phyloP scores from a whole-genome alignment of 345 rosid genomes.

The Linum lewisii region DNA sequence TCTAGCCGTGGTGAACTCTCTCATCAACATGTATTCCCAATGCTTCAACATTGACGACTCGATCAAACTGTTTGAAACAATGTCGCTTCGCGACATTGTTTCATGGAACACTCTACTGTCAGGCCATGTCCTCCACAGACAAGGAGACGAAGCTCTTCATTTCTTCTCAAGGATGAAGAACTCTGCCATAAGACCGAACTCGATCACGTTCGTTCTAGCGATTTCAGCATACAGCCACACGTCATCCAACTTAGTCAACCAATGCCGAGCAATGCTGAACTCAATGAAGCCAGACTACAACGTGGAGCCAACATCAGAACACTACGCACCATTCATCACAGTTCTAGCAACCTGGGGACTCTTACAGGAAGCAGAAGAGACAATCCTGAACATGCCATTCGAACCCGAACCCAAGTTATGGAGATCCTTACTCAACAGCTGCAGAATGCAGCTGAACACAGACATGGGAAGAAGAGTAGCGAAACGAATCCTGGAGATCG shows the following conservation, averaged over 20 bases:
- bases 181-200: slow-evolving; percentile 38
- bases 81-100: slow-evolving; percentile 43
- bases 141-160: slow-evolving; percentile 53
- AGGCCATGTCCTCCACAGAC: slow-evolving; percentile 55
- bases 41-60: slow-evolving; percentile 41
- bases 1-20: slow-evolving; percentile 52
- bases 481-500: slow-evolving; percentile 41
- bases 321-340: slow-evolving; percentile 47
- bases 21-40: slow-evolving; percentile 68
- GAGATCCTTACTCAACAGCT: slow-evolving; percentile 70
- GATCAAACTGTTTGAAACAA: slow-evolving; percentile 34
- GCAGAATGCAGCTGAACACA: slow-evolving; percentile 53
- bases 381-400: slow-evolving; percentile 37
- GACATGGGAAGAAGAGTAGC: slow-evolving; percentile 43
- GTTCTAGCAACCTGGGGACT: slow-evolving; percentile 73
- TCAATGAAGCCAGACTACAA: slow-evolving; percentile 41
- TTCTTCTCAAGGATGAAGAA: slow-evolving; percentile 48
- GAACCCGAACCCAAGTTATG: slow-evolving; percentile 46
- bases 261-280: slow-evolving; percentile 41
- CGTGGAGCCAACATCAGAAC: slow-evolving; percentile 55
- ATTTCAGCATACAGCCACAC: slow-evolving; percentile 51
- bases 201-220: slow-evolving; percentile 39
- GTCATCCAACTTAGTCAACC: slow-evolving; percentile 35
- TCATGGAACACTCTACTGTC: slow-evolving; percentile 78
- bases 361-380: slow-evolving; percentile 68